Base-by-base conservation (phyloP, 352 stramenopile genomes). In the Hyaloperonospora brassicae region DNA sequence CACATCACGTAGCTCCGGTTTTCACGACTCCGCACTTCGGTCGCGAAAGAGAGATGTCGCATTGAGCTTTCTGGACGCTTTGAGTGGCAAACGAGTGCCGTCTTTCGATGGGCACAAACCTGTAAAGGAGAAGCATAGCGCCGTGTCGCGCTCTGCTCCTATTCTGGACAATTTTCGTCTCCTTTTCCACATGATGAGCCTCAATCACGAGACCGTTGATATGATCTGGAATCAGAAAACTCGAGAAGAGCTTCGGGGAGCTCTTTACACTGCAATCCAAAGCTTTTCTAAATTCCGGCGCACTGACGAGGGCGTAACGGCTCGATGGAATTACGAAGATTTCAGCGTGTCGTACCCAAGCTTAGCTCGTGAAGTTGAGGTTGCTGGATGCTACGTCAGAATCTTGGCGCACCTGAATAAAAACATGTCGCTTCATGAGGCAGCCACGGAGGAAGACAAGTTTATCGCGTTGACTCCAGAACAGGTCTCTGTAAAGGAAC, bases 261-360 rank as follows among this genome's bases (percentile, higher is more conserved):
- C 85, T 24, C 66, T 98, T 30, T 73, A 92, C 21, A 50, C 66
- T 21, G 86, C 91, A 57, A 89, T 98, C 52, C 70, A 96, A 48
- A 58, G 64, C 7, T 90, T 97, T 48, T 79, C 70, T 6, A 71
- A 85, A 38, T 86, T 90, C 17, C 78, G 89, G 47, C 78, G 73
- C 35, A 83, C 64, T n/a, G 64, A 70, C 14, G 79, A 69, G 1
- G 66, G 58, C 39, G 79, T 86, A 47, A 83, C 88, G 50, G 83
- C 93, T 30, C 72, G 90, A 13, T 98, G 95, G 95, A 98, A 98
- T 61, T 93, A 96, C 55, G 88, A 98, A 67, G 91, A 98, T 66
- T 98, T 98, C 52, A 58, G 50, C 12, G 88, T 98, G 11, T 61
- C 82, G 1, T 98, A 97, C 64, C 53, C 77, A 23, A 97, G 84